Conservation (phyloP, 305 asterid species). For the Rubia tinctorum region DNA sequence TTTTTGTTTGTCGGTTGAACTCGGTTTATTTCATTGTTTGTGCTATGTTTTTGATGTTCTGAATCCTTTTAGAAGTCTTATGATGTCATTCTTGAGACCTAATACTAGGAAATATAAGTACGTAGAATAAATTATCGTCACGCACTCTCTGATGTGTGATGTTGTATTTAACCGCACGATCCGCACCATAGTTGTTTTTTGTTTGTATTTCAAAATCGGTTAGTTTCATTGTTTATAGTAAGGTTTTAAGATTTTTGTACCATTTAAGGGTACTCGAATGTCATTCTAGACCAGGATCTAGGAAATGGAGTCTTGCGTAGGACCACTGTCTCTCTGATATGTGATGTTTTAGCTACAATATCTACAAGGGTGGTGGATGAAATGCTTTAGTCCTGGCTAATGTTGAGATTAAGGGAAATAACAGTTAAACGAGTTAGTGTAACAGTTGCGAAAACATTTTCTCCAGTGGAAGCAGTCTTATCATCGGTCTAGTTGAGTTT, state of each 20-base stretch:
- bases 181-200: not conserved
- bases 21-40: not conserved
- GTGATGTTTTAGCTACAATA: not conserved
- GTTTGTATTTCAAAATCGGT: not conserved
- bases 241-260: slow-evolving; percentile 2
- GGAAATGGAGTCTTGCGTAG: not conserved
- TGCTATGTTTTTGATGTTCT: slow-evolving; percentile 6
- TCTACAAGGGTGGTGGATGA: not conserved
- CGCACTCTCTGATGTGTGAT: not conserved
- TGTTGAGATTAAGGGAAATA: not conserved
- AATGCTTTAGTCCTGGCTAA: not conserved
- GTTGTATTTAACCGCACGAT: not conserved
- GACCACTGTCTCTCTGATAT: not conserved
- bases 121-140: not conserved
- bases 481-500: not conserved
- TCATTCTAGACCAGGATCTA: not conserved
- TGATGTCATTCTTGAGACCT: not conserved
- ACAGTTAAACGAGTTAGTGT: not conserved
- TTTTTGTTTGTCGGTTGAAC: not conserved
- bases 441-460: slow-evolving; percentile 6
- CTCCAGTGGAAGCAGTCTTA: not conserved
- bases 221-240: not conserved
- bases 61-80: not conserved
- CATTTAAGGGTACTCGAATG: not conserved
- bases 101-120: not conserved